A percentile compares a stretch with the other conserved stretches of the same genome.
Evolutionary conservation across 192 early-diverging fungal genomes (phyloP).

Genomic region (Lunasporangiospora selenospora): DNA sequence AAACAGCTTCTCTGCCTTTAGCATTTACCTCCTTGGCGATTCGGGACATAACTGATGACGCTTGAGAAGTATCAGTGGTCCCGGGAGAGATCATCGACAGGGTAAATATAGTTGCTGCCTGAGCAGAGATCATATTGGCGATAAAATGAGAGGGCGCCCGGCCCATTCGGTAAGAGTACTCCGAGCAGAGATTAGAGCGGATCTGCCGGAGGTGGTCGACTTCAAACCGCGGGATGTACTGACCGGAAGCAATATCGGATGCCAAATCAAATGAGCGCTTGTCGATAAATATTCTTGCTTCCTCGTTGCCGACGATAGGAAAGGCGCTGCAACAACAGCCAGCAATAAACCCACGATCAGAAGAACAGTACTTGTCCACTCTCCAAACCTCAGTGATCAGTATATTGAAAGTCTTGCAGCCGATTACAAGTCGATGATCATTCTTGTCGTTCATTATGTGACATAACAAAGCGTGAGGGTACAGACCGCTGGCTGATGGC

Average conservation of each 20-base stretch:
- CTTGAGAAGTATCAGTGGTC: constrained; percentile 1
- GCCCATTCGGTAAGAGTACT: constrained; percentile 11
- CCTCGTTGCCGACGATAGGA: constrained; percentile 4
- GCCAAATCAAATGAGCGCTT: constrained; percentile 12
- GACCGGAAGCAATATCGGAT: constrained; percentile 6
- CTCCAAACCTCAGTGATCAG: too few species aligned
- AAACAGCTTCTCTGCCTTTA: constrained; percentile 3
- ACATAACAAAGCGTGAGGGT: too few species aligned
- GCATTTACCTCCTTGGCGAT: constrained; percentile 12
- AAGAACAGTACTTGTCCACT: too few species aligned
- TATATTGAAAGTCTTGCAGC: too few species aligned
- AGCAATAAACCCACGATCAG: too few species aligned
- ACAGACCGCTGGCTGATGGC: too few species aligned
- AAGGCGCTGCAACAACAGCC: constrained; percentile 14
- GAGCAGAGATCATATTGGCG: constrained; percentile 15
- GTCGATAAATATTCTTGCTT: constrained; percentile 13
- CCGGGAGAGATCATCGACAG: constrained; percentile 1
- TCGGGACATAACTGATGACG: background rate
- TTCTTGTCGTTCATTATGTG: too few species aligned
- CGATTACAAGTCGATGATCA: too few species aligned
- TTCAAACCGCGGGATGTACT: background rate
- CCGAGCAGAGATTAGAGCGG: constrained; percentile 10
- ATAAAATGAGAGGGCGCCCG: constrained; percentile 5
- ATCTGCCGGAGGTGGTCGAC: constrained; percentile 8
- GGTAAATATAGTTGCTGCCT: constrained; percentile 13